These are phyloP conservation scores for Entomortierella beljakovae DNA, from an alignment of 192 early-diverging fungal species.

Conservation along the genomic window DNA sequence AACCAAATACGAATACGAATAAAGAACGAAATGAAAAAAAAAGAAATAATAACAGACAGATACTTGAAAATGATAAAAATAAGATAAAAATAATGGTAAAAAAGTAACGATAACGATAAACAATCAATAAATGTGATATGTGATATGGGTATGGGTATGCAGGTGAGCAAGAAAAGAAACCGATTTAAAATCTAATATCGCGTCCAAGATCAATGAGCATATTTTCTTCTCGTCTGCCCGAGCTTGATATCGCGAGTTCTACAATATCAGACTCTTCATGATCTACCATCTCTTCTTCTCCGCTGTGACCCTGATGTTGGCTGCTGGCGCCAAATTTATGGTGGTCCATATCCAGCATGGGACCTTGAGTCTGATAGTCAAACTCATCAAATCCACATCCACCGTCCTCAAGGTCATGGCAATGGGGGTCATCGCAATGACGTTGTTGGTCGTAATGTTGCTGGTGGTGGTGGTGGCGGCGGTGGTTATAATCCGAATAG, in stretches of 20 bases:
- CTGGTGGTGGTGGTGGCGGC: slow-evolving; percentile 1
- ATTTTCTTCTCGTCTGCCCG: neutral
- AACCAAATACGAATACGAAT: neutral
- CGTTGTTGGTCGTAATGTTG: neutral
- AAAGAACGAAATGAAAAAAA: neutral
- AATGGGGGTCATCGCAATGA: neutral
- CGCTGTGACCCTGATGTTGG: neutral
- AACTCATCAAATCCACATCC: slow-evolving; percentile 23
- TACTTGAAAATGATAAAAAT: no score
- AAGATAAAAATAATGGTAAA: neutral
- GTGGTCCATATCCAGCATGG: slow-evolving; percentile 11
- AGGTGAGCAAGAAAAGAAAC: neutral
- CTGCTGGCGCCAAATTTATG: neutral
- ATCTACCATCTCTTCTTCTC: neutral
- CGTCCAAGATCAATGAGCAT: slow-evolving; percentile 2
- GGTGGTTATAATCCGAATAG: neutral
- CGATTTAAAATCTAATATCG: neutral
- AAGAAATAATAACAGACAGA: neutral
- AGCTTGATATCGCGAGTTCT: neutral
- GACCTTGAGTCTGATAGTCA: slow-evolving; percentile 21
- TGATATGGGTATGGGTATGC: no score
- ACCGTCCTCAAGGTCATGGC: slow-evolving; percentile 1
- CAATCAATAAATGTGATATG: no score
- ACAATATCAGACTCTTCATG: neutral
- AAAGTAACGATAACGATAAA: neutral